Conservation (phyloP, 169 alveolate species). For the Miamiensis avidus region DNA sequence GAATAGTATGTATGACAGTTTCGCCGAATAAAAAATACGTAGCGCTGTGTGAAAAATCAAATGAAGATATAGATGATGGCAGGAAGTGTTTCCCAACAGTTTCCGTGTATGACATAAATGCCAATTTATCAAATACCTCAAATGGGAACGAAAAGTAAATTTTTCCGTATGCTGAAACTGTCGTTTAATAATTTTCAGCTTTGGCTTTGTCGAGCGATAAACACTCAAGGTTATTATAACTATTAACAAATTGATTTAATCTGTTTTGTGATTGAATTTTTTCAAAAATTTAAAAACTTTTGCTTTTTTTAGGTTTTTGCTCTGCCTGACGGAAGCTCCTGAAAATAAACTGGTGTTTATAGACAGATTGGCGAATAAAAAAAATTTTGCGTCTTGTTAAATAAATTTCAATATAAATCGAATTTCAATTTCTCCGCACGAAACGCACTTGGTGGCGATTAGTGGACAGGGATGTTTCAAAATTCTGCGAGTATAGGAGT, state of each 20-base stretch:
- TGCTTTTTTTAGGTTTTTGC: slow-evolving; percentile 24
- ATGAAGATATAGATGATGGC: slow-evolving; percentile 1
- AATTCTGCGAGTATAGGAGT: slow-evolving; percentile 65
- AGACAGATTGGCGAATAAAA: slow-evolving; percentile 35
- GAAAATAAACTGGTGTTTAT: slow-evolving; percentile 38
- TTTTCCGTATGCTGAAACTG: slow-evolving; percentile 35
- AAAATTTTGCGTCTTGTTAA: slow-evolving; percentile 32
- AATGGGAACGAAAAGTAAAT: slow-evolving; percentile 31
- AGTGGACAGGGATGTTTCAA: slow-evolving; percentile 65
- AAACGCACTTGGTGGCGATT: slow-evolving; percentile 64
- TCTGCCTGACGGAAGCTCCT: slow-evolving; percentile 43
- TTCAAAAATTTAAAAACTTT: not conserved
- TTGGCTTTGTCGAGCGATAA: slow-evolving; percentile 40
- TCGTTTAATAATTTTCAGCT: slow-evolving; percentile 19
- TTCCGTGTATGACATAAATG: slow-evolving; percentile 61
- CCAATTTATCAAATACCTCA: slow-evolving; percentile 8
- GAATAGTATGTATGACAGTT: slow-evolving; percentile 57
- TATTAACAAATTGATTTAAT: no score
- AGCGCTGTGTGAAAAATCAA: slow-evolving; percentile 57
- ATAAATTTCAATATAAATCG: slow-evolving; percentile 39
- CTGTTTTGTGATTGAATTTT: not conserved
- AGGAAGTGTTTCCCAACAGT: slow-evolving; percentile 46
- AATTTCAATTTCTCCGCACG: slow-evolving; percentile 65
- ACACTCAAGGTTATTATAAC: slow-evolving; percentile 7
- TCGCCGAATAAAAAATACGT: slow-evolving; percentile 63